Evolutionary conservation across 495 filamentous ascomycete species (phyloP).

Genomic region (Ramalina intermedia): DNA sequence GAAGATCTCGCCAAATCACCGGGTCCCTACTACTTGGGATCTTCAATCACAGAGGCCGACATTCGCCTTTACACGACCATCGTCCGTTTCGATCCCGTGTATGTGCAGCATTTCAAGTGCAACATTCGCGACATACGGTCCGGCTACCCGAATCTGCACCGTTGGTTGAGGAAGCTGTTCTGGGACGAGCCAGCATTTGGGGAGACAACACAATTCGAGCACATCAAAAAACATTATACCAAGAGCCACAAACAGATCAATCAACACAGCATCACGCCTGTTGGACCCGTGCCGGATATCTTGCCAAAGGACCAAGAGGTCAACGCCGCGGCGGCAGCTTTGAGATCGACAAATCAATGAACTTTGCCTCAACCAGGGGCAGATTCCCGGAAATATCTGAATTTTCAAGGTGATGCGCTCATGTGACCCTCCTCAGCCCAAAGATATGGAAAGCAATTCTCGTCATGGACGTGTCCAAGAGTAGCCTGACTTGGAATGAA

Average conservation of each 20-base stretch:
- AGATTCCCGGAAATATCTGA: too few relatives aligned
- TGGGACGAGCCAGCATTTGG: conserved; percentile 50
- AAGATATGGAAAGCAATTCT: too few relatives aligned
- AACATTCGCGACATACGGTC: conserved; percentile 72
- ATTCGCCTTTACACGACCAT: conserved; percentile 73
- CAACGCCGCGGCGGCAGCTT: conserved; percentile 30
- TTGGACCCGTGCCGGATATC: conserved; percentile 49
- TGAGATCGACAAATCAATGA: conserved; percentile 14
- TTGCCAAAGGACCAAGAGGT: conserved; percentile 48
- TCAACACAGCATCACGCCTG: conserved; percentile 42
- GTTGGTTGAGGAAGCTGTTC: conserved; percentile 52
- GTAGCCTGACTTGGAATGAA: too few relatives aligned
- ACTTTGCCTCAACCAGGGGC: too few relatives aligned
- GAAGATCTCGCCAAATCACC: conserved; percentile 39
- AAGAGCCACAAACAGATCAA: conserved; percentile 60
- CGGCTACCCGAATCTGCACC: conserved; percentile 56
- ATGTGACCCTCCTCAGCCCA: too few relatives aligned
- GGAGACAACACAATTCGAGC: conserved; percentile 53
- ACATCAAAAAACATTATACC: conserved; percentile 61
- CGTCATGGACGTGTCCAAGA: too few relatives aligned
- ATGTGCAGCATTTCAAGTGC: conserved; percentile 91
- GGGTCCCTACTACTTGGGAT: conserved; percentile 55
- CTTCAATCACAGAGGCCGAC: conserved; percentile 63
- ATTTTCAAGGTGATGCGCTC: too few relatives aligned
- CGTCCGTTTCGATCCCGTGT: conserved; percentile 73